phyloP scores from a whole-genome alignment of 768 basidiomycete species.

The Boletus subcaerulescens region DNA sequence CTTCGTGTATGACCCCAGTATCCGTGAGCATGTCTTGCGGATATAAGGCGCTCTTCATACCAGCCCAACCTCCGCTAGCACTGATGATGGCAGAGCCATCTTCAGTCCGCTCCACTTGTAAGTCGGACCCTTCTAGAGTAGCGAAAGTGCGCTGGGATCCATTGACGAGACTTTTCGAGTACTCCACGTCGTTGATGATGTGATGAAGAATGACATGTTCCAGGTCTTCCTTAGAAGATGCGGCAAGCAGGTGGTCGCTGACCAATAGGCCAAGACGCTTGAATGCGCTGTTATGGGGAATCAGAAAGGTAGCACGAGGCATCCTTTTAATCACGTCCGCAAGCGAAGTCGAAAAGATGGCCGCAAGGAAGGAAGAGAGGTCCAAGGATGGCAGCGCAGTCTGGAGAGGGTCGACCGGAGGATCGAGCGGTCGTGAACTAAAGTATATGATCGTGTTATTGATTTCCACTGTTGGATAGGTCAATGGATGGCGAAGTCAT shows the following conservation, averaged over 20 bases:
- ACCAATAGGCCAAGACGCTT: constrained; percentile 78
- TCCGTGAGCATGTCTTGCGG: constrained; percentile 72
- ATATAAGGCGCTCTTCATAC: constrained; percentile 57
- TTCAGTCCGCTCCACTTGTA: constrained; percentile 65
- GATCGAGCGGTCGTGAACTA: constrained; percentile 75
- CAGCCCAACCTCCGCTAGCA: constrained; percentile 77
- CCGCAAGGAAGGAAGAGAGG: constrained; percentile 86
- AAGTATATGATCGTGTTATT: constrained; percentile 88
- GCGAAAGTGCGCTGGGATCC: constrained; percentile 71
- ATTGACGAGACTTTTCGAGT: constrained; percentile 55
- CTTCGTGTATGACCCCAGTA: constrained; percentile 89
- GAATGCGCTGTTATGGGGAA: constrained; percentile 91
- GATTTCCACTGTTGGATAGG: constrained; percentile 51
- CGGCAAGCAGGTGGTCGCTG: constrained; percentile 79
- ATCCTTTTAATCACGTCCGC: constrained; percentile 63
- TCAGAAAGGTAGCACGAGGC: constrained; percentile 75
- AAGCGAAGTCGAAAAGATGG: constrained; percentile 82
- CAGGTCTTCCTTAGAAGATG: constrained; percentile 76
- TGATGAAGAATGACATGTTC: constrained; percentile 88
- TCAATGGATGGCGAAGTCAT: constrained; percentile 1
- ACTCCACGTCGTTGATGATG: constrained; percentile 71
- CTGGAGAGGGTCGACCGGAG: constrained; percentile 78
- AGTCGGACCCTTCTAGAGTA: constrained; percentile 82
- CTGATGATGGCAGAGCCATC: constrained; percentile 47
- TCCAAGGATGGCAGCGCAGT: constrained; percentile 81